Evolutionary conservation across 306 rosid species (phyloP).

Genomic region (Styphnolobium japonicum): DNA sequence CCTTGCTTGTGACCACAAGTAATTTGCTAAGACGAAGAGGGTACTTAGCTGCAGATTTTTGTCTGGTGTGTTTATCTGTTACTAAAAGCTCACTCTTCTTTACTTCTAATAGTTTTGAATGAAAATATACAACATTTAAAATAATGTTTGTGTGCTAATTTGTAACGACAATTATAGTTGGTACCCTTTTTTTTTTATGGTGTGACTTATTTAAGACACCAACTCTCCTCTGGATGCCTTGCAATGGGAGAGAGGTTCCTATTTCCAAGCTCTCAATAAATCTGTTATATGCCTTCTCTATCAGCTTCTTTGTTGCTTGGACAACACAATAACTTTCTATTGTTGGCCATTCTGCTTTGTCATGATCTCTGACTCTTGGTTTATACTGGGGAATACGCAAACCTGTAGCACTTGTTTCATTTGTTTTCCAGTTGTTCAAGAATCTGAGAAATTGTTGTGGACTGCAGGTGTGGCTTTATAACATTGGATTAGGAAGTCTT

Average conservation of each 20-base stretch:
- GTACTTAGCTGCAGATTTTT: not conserved
- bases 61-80: not conserved
- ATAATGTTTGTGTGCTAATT: not conserved
- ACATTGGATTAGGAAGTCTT: slow-evolving; percentile 73
- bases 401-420: slow-evolving; percentile 5
- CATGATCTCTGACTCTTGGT: not conserved
- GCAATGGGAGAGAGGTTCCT: not conserved
- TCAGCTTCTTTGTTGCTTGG: not conserved
- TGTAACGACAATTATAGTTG: not conserved
- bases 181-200: not conserved
- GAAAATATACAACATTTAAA: not conserved
- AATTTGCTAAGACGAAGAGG: not conserved
- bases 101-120: not conserved
- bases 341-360: not conserved
- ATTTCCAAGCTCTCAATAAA: not conserved
- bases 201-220: slow-evolving; percentile 9
- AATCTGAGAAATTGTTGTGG: slow-evolving; percentile 27
- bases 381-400: not conserved
- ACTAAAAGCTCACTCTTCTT: not conserved
- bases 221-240: not conserved
- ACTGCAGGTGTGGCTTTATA: slow-evolving; percentile 89
- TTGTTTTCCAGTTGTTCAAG: slow-evolving; percentile 18
- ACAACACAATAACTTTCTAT: not conserved
- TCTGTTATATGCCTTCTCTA: not conserved
- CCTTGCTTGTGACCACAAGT: too few species aligned